phyloP scores from a whole-genome alignment of 1,284 basidiomycete species.

The Ceraceosorus guamensis region DNA sequence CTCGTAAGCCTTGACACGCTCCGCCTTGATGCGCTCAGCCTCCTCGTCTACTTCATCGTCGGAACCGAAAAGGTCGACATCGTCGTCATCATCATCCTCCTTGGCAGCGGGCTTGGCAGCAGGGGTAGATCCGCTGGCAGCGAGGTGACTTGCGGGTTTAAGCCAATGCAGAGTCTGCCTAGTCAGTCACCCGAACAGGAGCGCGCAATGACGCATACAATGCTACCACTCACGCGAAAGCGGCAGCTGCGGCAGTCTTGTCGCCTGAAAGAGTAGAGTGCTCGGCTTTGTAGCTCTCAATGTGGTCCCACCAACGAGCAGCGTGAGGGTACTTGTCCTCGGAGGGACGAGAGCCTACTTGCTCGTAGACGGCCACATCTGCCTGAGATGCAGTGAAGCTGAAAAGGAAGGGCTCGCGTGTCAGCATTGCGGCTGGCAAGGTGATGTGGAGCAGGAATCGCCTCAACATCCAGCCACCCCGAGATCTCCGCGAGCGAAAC shows the following conservation, averaged over 20 bases:
- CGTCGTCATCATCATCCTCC: slow-evolving; percentile 79
- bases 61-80: slow-evolving; percentile 83
- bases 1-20: slow-evolving; percentile 90
- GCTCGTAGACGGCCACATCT: slow-evolving; percentile 87
- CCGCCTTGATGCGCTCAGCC: slow-evolving; percentile 86
- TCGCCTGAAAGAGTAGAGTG: slow-evolving; percentile 41
- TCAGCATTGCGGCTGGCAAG: neutral
- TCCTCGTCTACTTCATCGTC: slow-evolving; percentile 86
- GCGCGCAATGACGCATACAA: slow-evolving; percentile 14
- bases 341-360: slow-evolving; percentile 59
- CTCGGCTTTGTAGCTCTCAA: slow-evolving; percentile 43
- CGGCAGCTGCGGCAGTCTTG: slow-evolving; percentile 41
- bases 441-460: neutral
- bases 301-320: slow-evolving; percentile 75
- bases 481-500: too few relatives aligned
- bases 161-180: slow-evolving; percentile 26
- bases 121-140: slow-evolving; percentile 51
- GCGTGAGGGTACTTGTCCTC: slow-evolving; percentile 64
- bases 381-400: slow-evolving; percentile 94
- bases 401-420: slow-evolving; percentile 2
- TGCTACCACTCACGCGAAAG: slow-evolving; percentile 23
- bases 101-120: slow-evolving; percentile 54
- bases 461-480: too few relatives aligned
- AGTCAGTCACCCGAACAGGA: too few relatives aligned
- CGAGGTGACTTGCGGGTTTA: slow-evolving; percentile 15